A percentile compares a stretch with the other conserved stretches of the same genome.
Evolutionary conservation across 2,329 filamentous ascomycete species (phyloP).

Genomic region (Helicocarpus griseus): DNA sequence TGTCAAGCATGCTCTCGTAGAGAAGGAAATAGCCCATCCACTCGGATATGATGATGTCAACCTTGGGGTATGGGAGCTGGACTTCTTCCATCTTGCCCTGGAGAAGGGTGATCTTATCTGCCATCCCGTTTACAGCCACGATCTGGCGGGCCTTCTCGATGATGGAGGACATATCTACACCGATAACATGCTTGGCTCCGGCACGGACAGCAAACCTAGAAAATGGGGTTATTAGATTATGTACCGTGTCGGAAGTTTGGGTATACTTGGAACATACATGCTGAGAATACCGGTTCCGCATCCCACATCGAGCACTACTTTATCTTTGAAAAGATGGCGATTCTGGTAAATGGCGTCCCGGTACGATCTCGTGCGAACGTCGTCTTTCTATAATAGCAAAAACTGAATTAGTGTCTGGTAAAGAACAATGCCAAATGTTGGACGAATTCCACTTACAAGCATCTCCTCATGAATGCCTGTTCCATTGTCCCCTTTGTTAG

Average conservation of each 20-base stretch:
- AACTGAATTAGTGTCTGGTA: slow-evolving; percentile 12
- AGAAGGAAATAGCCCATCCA: slow-evolving; percentile 99
- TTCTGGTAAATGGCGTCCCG: slow-evolving; percentile 97
- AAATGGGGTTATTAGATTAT: slow-evolving; percentile 12
- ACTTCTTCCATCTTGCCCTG: slow-evolving; percentile 99
- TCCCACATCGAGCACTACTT: slow-evolving; percentile 91
- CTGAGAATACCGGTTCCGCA: slow-evolving; percentile 77
- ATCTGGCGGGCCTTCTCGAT: slow-evolving; percentile 98
- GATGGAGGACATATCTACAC: slow-evolving; percentile 99
- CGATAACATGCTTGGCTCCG: slow-evolving; percentile 96
- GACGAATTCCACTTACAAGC: slow-evolving; percentile 58
- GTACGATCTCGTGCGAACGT: slow-evolving; percentile 92
- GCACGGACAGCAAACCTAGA: slow-evolving; percentile 89
- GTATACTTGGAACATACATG: background rate
- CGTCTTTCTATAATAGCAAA: slow-evolving; percentile 66
- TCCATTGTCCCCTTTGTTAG: slow-evolving; percentile 20
- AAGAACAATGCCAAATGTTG: slow-evolving; percentile 10
- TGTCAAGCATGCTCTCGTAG: slow-evolving; percentile 98
- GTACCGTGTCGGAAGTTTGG: slow-evolving; percentile 4
- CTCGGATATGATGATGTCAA: slow-evolving; percentile 99
- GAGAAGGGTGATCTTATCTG: slow-evolving; percentile 91
- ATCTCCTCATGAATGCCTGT: slow-evolving; percentile 94
- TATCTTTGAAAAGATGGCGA: slow-evolving; percentile 84
- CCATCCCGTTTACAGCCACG: slow-evolving; percentile 81
- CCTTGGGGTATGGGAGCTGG: slow-evolving; percentile 80